Conservation (phyloP, 371 early-diverging fungal genomes). For the Rhizopus delemar region DNA sequence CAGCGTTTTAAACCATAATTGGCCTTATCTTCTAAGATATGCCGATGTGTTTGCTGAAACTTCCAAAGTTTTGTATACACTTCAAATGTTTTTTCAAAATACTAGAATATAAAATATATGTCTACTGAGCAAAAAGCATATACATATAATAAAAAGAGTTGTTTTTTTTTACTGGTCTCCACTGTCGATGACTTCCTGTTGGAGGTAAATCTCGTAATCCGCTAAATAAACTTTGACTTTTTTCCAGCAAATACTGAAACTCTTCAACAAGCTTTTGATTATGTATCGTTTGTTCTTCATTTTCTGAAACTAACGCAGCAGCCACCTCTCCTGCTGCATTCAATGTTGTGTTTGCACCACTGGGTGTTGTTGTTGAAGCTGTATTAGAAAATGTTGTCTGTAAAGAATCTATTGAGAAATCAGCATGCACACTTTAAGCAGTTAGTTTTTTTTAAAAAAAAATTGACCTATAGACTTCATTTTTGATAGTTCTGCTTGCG, state of each 20-base stretch:
- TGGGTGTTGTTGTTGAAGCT: background rate
- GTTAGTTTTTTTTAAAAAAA: background rate
- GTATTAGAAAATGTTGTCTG: slow-evolving; percentile 2
- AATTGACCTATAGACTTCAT: slow-evolving; percentile 4
- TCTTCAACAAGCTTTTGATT: slow-evolving; percentile 72
- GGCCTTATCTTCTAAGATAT: slow-evolving; percentile 80
- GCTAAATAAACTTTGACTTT: slow-evolving; percentile 94
- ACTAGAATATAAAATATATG: slow-evolving; percentile 31
- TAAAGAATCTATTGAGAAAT: slow-evolving; percentile 1
- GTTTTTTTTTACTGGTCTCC: slow-evolving; percentile 58
- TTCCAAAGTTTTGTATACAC: slow-evolving; percentile 97
- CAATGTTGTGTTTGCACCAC: background rate
- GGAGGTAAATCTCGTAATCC: slow-evolving; percentile 84
- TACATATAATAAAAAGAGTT: background rate
- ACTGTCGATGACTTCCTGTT: slow-evolving; percentile 74
- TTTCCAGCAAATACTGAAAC: slow-evolving; percentile 93
- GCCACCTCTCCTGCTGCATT: background rate
- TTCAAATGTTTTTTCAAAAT: slow-evolving; percentile 96
- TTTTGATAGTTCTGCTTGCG: slow-evolving; percentile 2
- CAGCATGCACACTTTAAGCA: background rate
- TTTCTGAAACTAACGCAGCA: slow-evolving; percentile 10
- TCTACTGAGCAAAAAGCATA: no score
- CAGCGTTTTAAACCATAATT: slow-evolving; percentile 93
- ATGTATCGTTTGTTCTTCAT: slow-evolving; percentile 39
- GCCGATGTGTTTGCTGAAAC: slow-evolving; percentile 88